Conservation (phyloP, 805 yeast species). For the Candida tammaniensis region DNA sequence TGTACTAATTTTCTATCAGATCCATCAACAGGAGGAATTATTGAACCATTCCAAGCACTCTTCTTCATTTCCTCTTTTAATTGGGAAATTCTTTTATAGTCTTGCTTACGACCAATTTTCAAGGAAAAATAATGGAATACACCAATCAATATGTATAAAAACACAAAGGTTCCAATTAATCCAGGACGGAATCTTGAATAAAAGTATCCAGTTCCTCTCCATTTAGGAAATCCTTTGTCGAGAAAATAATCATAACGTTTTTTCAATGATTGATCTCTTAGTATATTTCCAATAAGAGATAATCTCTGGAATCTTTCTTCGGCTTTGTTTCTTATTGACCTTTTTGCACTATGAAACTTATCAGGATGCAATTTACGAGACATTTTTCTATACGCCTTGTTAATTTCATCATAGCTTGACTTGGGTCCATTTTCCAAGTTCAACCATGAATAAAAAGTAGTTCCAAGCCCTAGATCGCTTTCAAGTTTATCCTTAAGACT, state of each 20-base stretch:
- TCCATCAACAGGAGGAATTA: conserved; percentile 49
- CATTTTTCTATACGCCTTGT: conserved; percentile 64
- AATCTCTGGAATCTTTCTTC: conserved; percentile 75
- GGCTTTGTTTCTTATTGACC: conserved; percentile 44
- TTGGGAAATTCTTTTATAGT: conserved; percentile 51
- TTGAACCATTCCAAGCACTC: conserved; percentile 55
- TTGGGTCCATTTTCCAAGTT: conserved; percentile 45
- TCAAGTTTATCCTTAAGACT: conserved; percentile 61
- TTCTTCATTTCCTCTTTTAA: conserved; percentile 51
- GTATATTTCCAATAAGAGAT: conserved; percentile 70
- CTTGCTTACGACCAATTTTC: conserved; percentile 53
- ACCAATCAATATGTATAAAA: conserved; percentile 51
- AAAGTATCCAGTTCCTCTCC: conserved; percentile 65
- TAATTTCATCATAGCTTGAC: conserved; percentile 52
- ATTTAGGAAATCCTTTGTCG: conserved; percentile 80
- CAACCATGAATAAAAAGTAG: conserved; percentile 69
- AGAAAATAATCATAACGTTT: conserved; percentile 83
- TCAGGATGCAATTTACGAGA: conserved; percentile 86
- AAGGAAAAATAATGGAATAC: conserved; percentile 58
- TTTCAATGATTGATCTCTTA: conserved; percentile 52
- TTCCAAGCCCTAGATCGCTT: conserved; percentile 57
- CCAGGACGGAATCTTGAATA: conserved; percentile 72
- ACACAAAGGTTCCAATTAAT: conserved; percentile 44
- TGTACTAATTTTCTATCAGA: conserved; percentile 42
- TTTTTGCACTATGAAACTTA: conserved; percentile 40